A percentile compares a stretch with the other conserved stretches of the same genome.
phyloP scores from a whole-genome alignment of 768 basidiomycete genomes.

The Calocybe cyanea region DNA sequence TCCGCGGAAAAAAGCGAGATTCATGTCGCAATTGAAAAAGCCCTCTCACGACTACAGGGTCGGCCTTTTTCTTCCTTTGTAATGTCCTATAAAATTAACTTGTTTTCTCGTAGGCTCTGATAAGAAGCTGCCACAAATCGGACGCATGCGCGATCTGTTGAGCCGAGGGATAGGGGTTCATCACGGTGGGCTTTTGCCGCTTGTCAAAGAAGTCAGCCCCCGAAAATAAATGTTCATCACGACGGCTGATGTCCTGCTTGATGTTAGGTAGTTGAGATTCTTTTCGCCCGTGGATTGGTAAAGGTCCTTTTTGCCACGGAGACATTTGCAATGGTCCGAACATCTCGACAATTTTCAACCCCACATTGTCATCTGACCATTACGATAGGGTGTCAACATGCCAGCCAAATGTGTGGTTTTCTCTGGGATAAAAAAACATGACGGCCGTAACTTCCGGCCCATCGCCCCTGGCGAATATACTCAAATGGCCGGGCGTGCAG shows the following conservation, averaged over 20 bases:
- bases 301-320: constrained; percentile 98
- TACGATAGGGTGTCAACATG: constrained; percentile 93
- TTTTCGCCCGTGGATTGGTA: constrained; percentile 93
- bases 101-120: constrained; percentile 63
- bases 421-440: constrained; percentile 92
- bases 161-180: constrained; percentile 95
- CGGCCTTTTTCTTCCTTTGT: constrained; percentile 11
- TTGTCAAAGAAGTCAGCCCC: constrained; percentile 85
- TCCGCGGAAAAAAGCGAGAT: constrained; percentile 96
- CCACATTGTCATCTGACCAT: neutral
- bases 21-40: constrained; percentile 91
- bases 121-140: constrained; percentile 89
- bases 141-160: constrained; percentile 83
- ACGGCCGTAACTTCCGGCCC: constrained; percentile 88
- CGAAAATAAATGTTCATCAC: constrained; percentile 2
- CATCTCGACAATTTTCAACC: neutral
- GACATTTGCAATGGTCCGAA: constrained; percentile 95
- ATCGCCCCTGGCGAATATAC: constrained; percentile 93
- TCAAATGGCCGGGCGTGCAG: constrained; percentile 98
- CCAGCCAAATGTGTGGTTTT: constrained; percentile 97
- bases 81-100: constrained; percentile 7
- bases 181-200: constrained; percentile 92
- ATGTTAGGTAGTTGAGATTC: constrained; percentile 84
- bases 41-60: constrained; percentile 90
- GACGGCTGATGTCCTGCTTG: constrained; percentile 5